Base-by-base conservation (phyloP, 2,329 filamentous ascomycete genomes). In the Colletotrichum sp. region DNA sequence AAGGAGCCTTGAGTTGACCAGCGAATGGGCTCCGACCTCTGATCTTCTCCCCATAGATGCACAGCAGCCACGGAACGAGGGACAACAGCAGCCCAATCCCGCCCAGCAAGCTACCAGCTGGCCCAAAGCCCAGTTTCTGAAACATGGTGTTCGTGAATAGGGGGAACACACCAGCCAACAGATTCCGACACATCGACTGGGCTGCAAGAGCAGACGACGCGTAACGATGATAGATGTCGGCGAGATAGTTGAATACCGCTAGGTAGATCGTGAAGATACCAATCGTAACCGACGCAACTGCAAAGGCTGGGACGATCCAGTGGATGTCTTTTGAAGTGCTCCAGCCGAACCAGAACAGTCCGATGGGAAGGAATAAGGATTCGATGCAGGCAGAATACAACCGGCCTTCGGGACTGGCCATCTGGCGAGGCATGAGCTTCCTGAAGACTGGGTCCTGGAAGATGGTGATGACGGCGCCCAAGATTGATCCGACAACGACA, bases 301-400 rank as follows among this genome's bases (percentile, higher is more conserved):
- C 92, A 6, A 95, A 83, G 0, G 90, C 84, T 0, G 93, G 93
- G 0, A 91, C 90, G 36, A 94, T 91, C 93, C 93, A 95, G 62
- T 88, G 90, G 1, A 92, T 84, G 0, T 82, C 83, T 73, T 78
- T 83, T 1, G 67, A 89, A 0, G 89, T 89, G 0, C 91, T 92
- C 90, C 92, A 93, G 12, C 92, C 92, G 78, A 94, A 94, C 92
- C 93, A 94, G 84, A 95, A 93, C 1, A 94, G 83, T 0, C 93
- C 93, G 6, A 91, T 88, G 0, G 93, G 93, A 67, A 95, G 86
- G 1, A 93, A 86, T 0, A 89, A 87, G 10, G 90, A 92, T 78
- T 93, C 89, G 6, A 93, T 82, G 80, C 93, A 94, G 4, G 90
- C 87, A 75, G 93, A 93, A 79, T 92, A 92, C 0, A 95, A 84